Evolutionary conservation across 176 grass and related monocot species (phyloP).

Genomic region (Melocanna baccifera): DNA sequence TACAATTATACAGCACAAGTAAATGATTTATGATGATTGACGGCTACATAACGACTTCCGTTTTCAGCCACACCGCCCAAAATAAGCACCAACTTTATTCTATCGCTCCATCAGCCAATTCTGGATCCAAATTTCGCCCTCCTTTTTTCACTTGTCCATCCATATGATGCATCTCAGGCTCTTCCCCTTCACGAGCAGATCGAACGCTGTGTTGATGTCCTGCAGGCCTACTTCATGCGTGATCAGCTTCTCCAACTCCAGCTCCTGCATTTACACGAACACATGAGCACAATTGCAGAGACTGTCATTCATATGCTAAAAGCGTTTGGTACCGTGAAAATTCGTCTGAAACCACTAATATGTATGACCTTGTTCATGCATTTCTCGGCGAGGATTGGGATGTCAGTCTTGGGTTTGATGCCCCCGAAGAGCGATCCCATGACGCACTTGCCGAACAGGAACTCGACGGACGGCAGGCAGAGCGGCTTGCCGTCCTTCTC

Average conservation of each 20-base stretch:
- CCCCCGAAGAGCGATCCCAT: conserved; percentile 62
- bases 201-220: conserved; percentile 75
- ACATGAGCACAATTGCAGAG: not conserved
- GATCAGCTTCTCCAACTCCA: conserved; percentile 60
- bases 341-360: not conserved
- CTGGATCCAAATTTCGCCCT: no score
- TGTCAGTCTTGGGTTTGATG: conserved; percentile 67
- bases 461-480: conserved; percentile 30
- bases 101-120: not conserved
- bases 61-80: not conserved
- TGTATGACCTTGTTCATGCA: conserved; percentile 54
- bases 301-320: not conserved
- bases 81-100: not conserved
- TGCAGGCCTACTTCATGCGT: conserved; percentile 59
- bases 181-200: conserved; percentile 62
- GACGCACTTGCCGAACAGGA: conserved; percentile 58
- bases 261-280: conserved; percentile 42
- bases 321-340: not conserved
- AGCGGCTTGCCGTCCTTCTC: conserved; percentile 42
- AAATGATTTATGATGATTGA: not conserved
- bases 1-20: not conserved
- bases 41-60: not conserved
- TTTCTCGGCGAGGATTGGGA: conserved; percentile 62
- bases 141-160: conserved; percentile 54
- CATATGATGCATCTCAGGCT: conserved; percentile 73